These are phyloP conservation scores for Betula pendula DNA, from an alignment of 306 rosid species.

Conservation along the genomic window DNA sequence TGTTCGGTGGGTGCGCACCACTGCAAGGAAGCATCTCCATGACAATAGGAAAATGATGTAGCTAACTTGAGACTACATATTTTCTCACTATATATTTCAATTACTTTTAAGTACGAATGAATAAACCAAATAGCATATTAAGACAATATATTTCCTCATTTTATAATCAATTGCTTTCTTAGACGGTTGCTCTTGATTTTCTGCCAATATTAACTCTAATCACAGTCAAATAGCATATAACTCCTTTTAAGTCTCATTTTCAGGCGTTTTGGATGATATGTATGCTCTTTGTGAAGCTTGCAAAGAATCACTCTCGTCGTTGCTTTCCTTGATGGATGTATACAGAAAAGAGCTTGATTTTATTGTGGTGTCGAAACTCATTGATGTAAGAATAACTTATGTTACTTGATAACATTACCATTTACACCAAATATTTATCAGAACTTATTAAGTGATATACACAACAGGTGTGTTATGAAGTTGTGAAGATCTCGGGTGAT, in stretches of 20 bases:
- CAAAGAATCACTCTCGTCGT: constrained; percentile 44
- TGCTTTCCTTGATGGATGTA: constrained; percentile 54
- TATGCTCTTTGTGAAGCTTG: constrained; percentile 60
- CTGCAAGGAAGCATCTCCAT: not conserved
- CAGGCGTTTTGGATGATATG: constrained; percentile 67
- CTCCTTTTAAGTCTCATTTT: constrained; percentile 7
- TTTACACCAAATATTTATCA: constrained; percentile 2
- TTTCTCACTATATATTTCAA: not conserved
- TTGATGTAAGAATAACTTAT: constrained; percentile 30
- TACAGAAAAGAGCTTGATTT: constrained; percentile 51
- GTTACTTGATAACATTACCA: not conserved
- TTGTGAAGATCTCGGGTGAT: constrained; percentile 37
- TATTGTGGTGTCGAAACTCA: constrained; percentile 47
- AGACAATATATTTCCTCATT: not conserved
- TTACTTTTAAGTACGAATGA: not conserved
- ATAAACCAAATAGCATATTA: not conserved
- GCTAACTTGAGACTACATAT: not conserved
- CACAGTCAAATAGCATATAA: not conserved
- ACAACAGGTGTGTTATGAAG: constrained; percentile 43
- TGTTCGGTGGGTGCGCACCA: no score
- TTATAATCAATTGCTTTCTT: not conserved
- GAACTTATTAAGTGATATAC: constrained; percentile 12
- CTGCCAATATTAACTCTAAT: not conserved
- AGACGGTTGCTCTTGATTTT: constrained; percentile 7
- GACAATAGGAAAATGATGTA: not conserved